Evolutionary conservation across 2,329 filamentous ascomycete species (phyloP), one percentile per base, ranked within the genome.

Genomic region (Penicillium sp.): DNA sequence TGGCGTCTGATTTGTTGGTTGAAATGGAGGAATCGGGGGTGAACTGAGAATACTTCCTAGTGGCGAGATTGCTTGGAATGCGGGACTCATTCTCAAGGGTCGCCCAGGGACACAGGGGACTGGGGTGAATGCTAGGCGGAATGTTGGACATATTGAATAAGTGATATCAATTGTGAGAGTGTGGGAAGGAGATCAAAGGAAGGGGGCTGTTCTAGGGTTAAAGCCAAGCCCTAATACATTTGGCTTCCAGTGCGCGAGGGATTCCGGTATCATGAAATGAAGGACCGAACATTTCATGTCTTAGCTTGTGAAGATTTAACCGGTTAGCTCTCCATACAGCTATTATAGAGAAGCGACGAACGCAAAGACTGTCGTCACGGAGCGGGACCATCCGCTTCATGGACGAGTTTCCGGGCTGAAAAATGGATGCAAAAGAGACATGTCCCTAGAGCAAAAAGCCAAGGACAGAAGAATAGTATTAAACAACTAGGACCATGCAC

Each of bases 401-500:
- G 10, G n/a, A 11, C 25, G 10, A 11, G 6, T 5, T 41, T 25
- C 12, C 4, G 2, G 13, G 13, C 12, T 8, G 34, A 25, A 46
- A 30, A 28, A 38, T 39, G n/a, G 33, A 47, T 46, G 30, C 1
- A 34, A 28, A 49, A 46, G 49, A 33, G 13, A 53, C 13, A 46
- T 37, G 38, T 29, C 41, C 34, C 44, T 40, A 16, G 16, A 46
- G 33, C 46, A 31, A 42, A 45, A 40, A 37, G 36, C 39, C 33
- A 43, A 41, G 41, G 47, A n/a, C 28, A 50, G 28, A 49, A 52
- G 29, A 45, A 59, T 53, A 60, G 38, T 60, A 61, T 61, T 61
- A 61, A 60, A 61, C 56, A 60, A 47, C 53, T 61, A 61, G 34
- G 52, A 44, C 39, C 48, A 55, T 53, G 55, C 51, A 56, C 54